Percentiles rank a stretch among this genome's conserved stretches.
Conservation (phyloP, 768 basidiomycete genomes). For the Pulveroboletus sp. region DNA sequence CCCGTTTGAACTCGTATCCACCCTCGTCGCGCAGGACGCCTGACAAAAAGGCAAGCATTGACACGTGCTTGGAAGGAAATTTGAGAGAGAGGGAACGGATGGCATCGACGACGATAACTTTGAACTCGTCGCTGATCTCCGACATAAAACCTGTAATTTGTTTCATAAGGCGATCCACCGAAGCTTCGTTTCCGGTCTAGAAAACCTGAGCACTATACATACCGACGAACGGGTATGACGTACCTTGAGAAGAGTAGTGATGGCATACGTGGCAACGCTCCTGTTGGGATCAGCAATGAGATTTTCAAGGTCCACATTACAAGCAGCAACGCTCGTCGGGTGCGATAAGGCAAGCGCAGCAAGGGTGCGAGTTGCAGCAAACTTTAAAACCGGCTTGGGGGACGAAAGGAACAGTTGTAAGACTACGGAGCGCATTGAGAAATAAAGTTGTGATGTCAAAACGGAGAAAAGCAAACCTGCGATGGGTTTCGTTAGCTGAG, state of each 20-base stretch:
- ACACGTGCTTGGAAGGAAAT: constrained; percentile 94
- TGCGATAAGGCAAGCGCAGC: constrained; percentile 85
- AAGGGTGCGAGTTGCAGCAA: constrained; percentile 94
- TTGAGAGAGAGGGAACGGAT: constrained; percentile 98
- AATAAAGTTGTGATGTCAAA: background rate
- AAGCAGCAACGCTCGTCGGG: constrained; percentile 81
- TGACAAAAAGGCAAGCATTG: constrained; percentile 96
- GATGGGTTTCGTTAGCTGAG: constrained; percentile 84
- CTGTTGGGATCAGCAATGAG: constrained; percentile 95
- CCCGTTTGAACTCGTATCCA: constrained; percentile 99
- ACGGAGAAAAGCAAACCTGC: constrained; percentile 55
- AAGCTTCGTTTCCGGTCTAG: constrained; percentile 97
- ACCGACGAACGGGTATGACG: background rate
- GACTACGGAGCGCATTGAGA: constrained; percentile 45
- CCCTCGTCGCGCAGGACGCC: constrained; percentile 97
- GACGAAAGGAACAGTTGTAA: constrained; percentile 95
- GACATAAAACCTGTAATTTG: constrained; percentile 99
- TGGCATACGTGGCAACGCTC: constrained; percentile 97
- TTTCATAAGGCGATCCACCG: constrained; percentile 98
- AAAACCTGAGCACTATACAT: constrained; percentile 7
- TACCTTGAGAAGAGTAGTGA: constrained; percentile 96
- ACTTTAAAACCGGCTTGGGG: constrained; percentile 92
- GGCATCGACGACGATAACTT: constrained; percentile 98
- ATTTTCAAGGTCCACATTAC: constrained; percentile 96
- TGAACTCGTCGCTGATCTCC: constrained; percentile 99